Evolutionary conservation across 495 filamentous ascomycete genomes (phyloP).

Genomic region (Podospora appendiculata): DNA sequence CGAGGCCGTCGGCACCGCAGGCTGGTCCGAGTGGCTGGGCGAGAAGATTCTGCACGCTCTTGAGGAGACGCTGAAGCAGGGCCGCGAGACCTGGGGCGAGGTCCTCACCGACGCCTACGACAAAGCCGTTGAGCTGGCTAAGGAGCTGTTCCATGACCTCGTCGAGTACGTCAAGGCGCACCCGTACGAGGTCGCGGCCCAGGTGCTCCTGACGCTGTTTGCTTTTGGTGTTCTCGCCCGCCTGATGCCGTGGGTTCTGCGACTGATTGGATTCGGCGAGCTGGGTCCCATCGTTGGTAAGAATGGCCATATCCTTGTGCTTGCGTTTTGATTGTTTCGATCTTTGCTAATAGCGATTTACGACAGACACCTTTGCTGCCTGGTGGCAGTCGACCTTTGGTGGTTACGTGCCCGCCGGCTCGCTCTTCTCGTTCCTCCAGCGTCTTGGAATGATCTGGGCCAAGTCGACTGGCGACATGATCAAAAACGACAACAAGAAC

Average conservation of each 20-base stretch:
- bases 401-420: slow-evolving; percentile 38
- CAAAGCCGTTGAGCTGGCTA: not conserved
- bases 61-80: slow-evolving; percentile 4
- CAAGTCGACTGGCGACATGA: too few species aligned
- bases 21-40: slow-evolving; percentile 10
- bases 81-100: slow-evolving; percentile 7
- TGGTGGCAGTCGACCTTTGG: slow-evolving; percentile 15
- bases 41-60: slow-evolving; percentile 5
- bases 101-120: slow-evolving; percentile 9
- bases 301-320: not conserved
- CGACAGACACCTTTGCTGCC: slow-evolving; percentile 8
- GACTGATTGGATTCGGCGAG: slow-evolving; percentile 42
- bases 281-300: slow-evolving; percentile 31
- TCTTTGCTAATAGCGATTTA: not conserved
- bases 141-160: slow-evolving; percentile 5
- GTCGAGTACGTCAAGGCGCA: slow-evolving; percentile 11
- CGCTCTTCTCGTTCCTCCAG: slow-evolving; percentile 46
- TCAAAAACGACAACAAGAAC: too few species aligned
- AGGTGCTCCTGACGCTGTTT: slow-evolving; percentile 25
- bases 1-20: not conserved
- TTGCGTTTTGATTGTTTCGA: not conserved
- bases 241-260: slow-evolving; percentile 36
- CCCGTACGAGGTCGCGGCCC: slow-evolving; percentile 8
- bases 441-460: slow-evolving; percentile 36
- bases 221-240: slow-evolving; percentile 43